Evolutionary conservation across 192 early-diverging fungal species (phyloP).

Genomic region (Linnemannia hyalina): DNA sequence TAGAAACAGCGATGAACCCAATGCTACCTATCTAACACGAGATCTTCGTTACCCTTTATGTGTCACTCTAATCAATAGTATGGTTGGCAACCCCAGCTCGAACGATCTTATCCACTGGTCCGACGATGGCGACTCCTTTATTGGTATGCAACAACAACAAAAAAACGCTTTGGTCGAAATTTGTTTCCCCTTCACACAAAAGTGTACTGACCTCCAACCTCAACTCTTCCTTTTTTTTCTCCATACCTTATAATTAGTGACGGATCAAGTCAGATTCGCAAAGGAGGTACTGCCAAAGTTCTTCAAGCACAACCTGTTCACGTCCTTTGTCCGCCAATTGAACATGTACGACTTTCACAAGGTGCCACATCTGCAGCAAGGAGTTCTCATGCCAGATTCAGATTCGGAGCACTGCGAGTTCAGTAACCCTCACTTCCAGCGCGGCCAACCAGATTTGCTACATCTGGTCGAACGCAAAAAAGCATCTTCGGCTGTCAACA

Average conservation of each 20-base stretch:
- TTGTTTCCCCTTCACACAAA: background rate
- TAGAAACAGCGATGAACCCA: background rate
- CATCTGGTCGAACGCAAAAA: conserved; percentile 90
- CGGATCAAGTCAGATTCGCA: conserved; percentile 83
- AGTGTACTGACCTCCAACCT: background rate
- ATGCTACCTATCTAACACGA: background rate
- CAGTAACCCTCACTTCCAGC: conserved; percentile 88
- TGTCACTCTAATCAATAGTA: conserved; percentile 62
- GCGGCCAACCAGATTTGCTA: conserved; percentile 89
- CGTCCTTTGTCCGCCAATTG: conserved; percentile 92
- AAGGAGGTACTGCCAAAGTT: conserved; percentile 85
- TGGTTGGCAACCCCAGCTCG: conserved; percentile 86
- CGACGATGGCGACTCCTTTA: conserved; percentile 87
- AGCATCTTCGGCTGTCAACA: conserved; percentile 39
- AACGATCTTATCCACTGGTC: conserved; percentile 92
- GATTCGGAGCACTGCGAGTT: conserved; percentile 93
- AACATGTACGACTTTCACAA: conserved; percentile 99
- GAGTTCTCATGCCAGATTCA: conserved; percentile 82
- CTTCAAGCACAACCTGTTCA: conserved; percentile 94
- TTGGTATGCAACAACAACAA: conserved; percentile 58
- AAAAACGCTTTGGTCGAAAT: background rate
- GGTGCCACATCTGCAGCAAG: conserved; percentile 93
- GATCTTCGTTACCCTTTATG: background rate
- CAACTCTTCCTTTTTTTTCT: background rate
- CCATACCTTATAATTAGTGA: conserved; percentile 47